A percentile compares a stretch with the other conserved stretches of the same genome.
Evolutionary conservation across 768 basidiomycete genomes (phyloP).

Genomic region (Suillus bovinus): DNA sequence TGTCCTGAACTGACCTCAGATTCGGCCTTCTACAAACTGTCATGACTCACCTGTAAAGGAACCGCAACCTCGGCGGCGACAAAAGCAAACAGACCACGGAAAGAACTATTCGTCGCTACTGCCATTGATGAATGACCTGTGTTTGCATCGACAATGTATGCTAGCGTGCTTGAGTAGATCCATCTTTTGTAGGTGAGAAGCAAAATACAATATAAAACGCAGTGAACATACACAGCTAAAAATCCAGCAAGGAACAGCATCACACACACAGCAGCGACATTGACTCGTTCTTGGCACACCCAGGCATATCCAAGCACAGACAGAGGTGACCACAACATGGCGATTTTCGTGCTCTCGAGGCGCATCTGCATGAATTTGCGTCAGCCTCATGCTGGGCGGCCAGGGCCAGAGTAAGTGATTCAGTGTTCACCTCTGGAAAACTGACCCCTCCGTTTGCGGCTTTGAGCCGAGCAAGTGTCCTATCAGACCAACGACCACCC

Average conservation of each 20-base stretch:
- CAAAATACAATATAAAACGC: not conserved
- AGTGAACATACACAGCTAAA: slow-evolving; percentile 55
- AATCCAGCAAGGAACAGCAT: slow-evolving; percentile 74
- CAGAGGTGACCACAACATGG: slow-evolving; percentile 53
- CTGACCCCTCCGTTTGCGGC: slow-evolving; percentile 42
- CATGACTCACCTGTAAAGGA: slow-evolving; percentile 52
- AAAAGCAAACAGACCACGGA: slow-evolving; percentile 70
- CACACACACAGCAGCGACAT: slow-evolving; percentile 69
- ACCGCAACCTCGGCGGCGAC: slow-evolving; percentile 73
- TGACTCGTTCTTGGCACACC: slow-evolving; percentile 62
- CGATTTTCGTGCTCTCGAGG: slow-evolving; percentile 58
- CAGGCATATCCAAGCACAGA: slow-evolving; percentile 72
- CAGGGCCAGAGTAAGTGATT: not conserved
- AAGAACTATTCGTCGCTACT: slow-evolving; percentile 72
- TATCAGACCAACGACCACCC: slow-evolving; percentile 63
- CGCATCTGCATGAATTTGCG: slow-evolving; percentile 53
- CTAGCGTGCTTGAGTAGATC: slow-evolving; percentile 68
- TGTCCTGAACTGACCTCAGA: not conserved
- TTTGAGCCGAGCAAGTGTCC: slow-evolving; percentile 41
- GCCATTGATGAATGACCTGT: slow-evolving; percentile 77
- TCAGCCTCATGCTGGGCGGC: not conserved
- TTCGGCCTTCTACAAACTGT: not conserved
- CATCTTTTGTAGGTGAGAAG: slow-evolving; percentile 32
- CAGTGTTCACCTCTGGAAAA: slow-evolving; percentile 59
- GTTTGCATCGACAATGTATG: slow-evolving; percentile 88